Percentiles rank a stretch among this genome's conserved stretches.
Evolutionary conservation across 352 stramenopile genomes (phyloP).

Genomic region (Hyaloperonospora brassicae): DNA sequence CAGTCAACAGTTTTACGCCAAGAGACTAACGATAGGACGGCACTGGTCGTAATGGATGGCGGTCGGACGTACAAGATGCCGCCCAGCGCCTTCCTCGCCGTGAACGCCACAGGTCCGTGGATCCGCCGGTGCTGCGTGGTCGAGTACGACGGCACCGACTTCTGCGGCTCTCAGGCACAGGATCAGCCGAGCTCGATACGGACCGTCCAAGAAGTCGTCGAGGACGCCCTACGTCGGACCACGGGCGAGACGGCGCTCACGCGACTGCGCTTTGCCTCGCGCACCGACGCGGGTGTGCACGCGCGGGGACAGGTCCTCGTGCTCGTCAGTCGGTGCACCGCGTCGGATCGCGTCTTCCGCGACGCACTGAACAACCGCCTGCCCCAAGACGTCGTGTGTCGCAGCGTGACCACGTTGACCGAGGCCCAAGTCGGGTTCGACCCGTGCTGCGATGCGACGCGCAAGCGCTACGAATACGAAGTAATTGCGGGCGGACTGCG

Average conservation of each 20-base stretch:
- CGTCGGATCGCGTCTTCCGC: conserved; percentile 38
- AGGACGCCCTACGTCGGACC: conserved; percentile 58
- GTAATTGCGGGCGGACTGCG: conserved; percentile 44
- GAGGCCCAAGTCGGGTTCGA: conserved; percentile 33
- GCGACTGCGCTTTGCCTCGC: conserved; percentile 79
- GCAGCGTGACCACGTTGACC: conserved; percentile 20
- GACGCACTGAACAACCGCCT: conserved; percentile 71
- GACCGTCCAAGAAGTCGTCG: conserved; percentile 67
- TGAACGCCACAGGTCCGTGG: conserved; percentile 15
- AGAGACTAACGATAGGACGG: too few relatives aligned
- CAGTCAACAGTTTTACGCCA: too few relatives aligned
- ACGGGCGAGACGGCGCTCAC: conserved; percentile 49
- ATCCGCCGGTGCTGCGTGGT: conserved; percentile 36
- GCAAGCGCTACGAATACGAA: conserved; percentile 65
- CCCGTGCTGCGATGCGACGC: conserved; percentile 35
- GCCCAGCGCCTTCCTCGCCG: conserved; percentile 36
- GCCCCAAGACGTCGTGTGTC: conserved; percentile 50
- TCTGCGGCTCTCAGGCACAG: conserved; percentile 79
- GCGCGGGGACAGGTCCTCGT: conserved; percentile 85
- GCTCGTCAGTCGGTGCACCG: conserved; percentile 69
- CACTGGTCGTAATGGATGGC: conserved; percentile 10
- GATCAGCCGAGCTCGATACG: conserved; percentile 36
- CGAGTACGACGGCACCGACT: conserved; percentile 71
- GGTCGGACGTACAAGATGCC: conserved; percentile 31
- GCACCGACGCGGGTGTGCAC: conserved; percentile 91